Base-by-base conservation (phyloP, 257 asterid genomes). In the Salvia miltiorrhiza region DNA sequence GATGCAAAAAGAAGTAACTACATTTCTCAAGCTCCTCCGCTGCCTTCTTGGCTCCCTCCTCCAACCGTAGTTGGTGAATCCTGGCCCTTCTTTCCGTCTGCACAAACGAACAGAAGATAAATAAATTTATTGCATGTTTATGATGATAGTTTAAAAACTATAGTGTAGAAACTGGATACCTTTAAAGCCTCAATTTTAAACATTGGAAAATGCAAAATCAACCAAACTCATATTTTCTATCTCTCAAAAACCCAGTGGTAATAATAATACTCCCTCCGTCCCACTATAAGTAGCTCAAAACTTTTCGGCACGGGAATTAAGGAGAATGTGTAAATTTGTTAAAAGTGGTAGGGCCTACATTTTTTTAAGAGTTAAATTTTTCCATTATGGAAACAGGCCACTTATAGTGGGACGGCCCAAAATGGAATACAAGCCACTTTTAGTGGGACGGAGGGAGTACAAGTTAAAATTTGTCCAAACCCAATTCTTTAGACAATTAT, bases 21-120 rank as follows among this genome's bases (percentile, higher is more conserved):
- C 99, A 87, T 88, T 85, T 87, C 81, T 93, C 95, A 76, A 88
- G 75, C 82, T 87, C 97, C 81, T 93, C 96, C 17, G 95, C 95
- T 67, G 89, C 96, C 82, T 87, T 93, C 78, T 84, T 88, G 41
- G 97, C 92, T 61, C 98, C 98, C 78, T 85, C 93, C 83, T 90
- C 98, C 45, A 93, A 84, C 65, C 96, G 87, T 63, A 88, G 4
- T 81, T 81, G 78, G 81, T 89, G 99, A 75, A 93, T 89, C 81
- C 99, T 80, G 63, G 99, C 93, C 82, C 80, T 87, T 80, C 96
- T 84, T 67, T 90, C 91, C 1, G 77, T 83, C 99, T 93, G 80
- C 23, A 67, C 32, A 56, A 37, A 26, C 8, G 69, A 67, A 48
- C 44, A 39, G 68, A 44, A 35, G 23, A 54, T 30, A 35, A 64